Percentiles rank a stretch among this genome's conserved stretches.
phyloP scores from a whole-genome alignment of 2,329 filamentous ascomycete genomes.

The Chaetomiaceae sp. region DNA sequence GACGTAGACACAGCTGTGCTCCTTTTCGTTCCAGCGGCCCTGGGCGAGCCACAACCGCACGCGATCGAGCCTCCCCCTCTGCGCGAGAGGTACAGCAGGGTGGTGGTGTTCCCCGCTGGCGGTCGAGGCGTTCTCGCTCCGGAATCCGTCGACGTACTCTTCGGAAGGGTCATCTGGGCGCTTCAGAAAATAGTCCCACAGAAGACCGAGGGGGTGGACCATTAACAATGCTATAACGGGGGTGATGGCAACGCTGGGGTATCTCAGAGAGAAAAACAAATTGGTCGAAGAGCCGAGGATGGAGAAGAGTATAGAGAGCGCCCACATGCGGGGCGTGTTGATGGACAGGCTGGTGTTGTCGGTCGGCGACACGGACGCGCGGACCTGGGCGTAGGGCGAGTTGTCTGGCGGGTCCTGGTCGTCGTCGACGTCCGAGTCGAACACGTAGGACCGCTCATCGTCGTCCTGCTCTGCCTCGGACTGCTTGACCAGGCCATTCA shows the following conservation, averaged over 20 bases:
- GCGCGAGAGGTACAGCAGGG: slow-evolving; percentile 18
- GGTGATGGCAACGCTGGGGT: slow-evolving; percentile 84
- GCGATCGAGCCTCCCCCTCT: slow-evolving; percentile 35
- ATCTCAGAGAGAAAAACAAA: slow-evolving; percentile 83
- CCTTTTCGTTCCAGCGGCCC: slow-evolving; percentile 81
- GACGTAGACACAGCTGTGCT: slow-evolving; percentile 84
- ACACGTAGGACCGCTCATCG: slow-evolving; percentile 29
- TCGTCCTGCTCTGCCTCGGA: slow-evolving; percentile 29
- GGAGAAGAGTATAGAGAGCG: slow-evolving; percentile 71
- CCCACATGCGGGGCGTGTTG: slow-evolving; percentile 85
- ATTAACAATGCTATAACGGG: slow-evolving; percentile 82
- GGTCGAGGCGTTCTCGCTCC: slow-evolving; percentile 20
- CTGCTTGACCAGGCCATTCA: slow-evolving; percentile 42
- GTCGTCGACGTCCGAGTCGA: slow-evolving; percentile 34
- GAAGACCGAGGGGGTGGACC: slow-evolving; percentile 74
- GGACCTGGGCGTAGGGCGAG: slow-evolving; percentile 72
- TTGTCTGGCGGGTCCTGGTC: slow-evolving; percentile 58
- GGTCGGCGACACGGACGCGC: slow-evolving; percentile 70
- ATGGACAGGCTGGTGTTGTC: slow-evolving; percentile 77
- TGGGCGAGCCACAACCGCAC: slow-evolving; percentile 72
- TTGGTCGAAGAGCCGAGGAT: slow-evolving; percentile 79
- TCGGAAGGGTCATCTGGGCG: slow-evolving; percentile 50
- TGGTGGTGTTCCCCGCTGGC: slow-evolving; percentile 16
- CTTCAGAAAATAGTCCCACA: slow-evolving; percentile 73
- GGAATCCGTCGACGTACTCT: slow-evolving; percentile 42